Conservation (phyloP, 2,329 filamentous ascomycete genomes). For the Pleoardoris graminearum region DNA sequence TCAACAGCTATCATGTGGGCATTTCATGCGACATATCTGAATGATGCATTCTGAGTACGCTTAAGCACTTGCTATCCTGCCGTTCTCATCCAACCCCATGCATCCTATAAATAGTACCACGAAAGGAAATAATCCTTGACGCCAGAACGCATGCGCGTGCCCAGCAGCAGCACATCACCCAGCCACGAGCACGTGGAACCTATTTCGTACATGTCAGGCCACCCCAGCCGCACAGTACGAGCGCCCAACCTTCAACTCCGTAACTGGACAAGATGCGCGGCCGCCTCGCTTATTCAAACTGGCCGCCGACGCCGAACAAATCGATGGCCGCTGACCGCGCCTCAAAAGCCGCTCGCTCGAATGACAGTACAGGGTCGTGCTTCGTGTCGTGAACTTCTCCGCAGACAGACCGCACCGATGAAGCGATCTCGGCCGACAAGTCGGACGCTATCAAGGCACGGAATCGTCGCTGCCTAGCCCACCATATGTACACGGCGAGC, state of each 20-base stretch:
- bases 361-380: not conserved
- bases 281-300: conserved; percentile 11
- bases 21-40: too few relatives aligned
- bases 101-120: not conserved
- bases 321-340: conserved; percentile 3
- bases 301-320: conserved; percentile 14
- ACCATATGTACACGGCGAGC: conserved; percentile 29
- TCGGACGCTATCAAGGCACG: not conserved
- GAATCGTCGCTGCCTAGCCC: conserved; percentile 22
- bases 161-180: too few relatives aligned
- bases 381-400: conserved; percentile 4
- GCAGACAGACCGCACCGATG: conserved; percentile 6
- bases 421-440: not conserved
- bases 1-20: too few relatives aligned
- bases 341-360: not conserved
- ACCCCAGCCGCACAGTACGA: too few relatives aligned
- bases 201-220: too few relatives aligned
- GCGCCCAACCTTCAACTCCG: not conserved
- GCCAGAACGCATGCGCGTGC: not conserved
- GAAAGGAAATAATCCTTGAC: not conserved
- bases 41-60: too few relatives aligned
- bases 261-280: not conserved
- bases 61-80: too few relatives aligned
- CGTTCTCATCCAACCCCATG: not conserved
- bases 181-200: too few relatives aligned